Base-by-base conservation (phyloP, 345 rosid genomes). In the Ailanthus altissimus region DNA sequence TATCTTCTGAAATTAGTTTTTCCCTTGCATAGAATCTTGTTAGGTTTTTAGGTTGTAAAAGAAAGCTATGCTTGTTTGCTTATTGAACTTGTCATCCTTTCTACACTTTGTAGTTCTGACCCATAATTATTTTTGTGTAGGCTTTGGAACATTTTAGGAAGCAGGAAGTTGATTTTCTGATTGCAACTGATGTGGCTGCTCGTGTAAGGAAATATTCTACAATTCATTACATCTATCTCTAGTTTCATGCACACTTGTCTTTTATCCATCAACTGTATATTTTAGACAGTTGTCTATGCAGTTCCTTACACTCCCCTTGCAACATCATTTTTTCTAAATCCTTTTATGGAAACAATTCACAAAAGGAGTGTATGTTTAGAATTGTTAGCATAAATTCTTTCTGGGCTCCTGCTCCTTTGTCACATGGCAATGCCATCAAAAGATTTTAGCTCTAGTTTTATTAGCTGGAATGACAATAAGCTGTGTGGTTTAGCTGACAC, bases 151-250 rank as follows among this genome's bases (percentile, higher is more conserved):
- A 84, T 75, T 96, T 96, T 91, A 87, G 97, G 86, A 94, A 88
- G 90, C 97, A 90, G 80, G 84, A 90, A 85, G 98, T 86, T 60
- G 98, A 96, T 81, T 93, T 93, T 84, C 82, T 96, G 85, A 89
- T 93, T 86, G 98, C 97, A 38, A 93, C 99, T 5, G 97, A 96
- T 83, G 97, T 96, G 64, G 98, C 97, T 71, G 99, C 97, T 72
- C 91, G 98, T 82, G 97, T 96, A 78, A 91, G 99, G 84, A 75
- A 38, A 53, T 32, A 53, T 69, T 56, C 50, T 72, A 26, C 36
- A 66, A 54, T 28, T 56, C 40, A 20, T 56, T 9, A 5, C 57
- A 16, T 43, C 12, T 25, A 65, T 67, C 43, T 38, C 43, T 25
- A 50, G 43, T 26, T 66, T 51, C 64, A n/a, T 53, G 49, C 26